A percentile compares a stretch with the other conserved stretches of the same genome.
Evolutionary conservation across 2,329 filamentous ascomycete species (phyloP).

Genomic region (Boeremia exigua): DNA sequence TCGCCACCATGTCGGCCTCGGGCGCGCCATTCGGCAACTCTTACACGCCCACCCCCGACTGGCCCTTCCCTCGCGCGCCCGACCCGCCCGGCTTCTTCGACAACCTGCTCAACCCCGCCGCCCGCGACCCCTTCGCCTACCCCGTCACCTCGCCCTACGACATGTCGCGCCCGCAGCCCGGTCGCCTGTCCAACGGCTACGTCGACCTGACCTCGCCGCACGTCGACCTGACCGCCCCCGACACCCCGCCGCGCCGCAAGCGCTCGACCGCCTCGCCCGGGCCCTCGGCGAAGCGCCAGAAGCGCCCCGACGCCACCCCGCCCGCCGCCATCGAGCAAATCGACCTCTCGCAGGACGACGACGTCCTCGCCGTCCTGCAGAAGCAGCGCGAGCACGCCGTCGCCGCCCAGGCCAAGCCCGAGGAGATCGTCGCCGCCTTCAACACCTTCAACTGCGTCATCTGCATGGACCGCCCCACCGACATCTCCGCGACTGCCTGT

Average conservation of each 20-base stretch:
- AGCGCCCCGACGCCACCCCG: slow-evolving; percentile 26
- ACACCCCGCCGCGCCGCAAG: slow-evolving; percentile 31
- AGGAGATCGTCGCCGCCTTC: slow-evolving; percentile 50
- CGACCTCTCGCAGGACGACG: slow-evolving; percentile 55
- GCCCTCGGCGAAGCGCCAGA: slow-evolving; percentile 42
- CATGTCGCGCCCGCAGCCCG: slow-evolving; percentile 26
- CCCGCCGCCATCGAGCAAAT: slow-evolving; percentile 53
- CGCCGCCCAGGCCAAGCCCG: slow-evolving; percentile 50
- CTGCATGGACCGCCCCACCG: slow-evolving; percentile 66
- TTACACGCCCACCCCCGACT: background rate
- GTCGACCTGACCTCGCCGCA: slow-evolving; percentile 42
- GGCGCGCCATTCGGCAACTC: slow-evolving; percentile 1
- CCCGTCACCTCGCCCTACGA: slow-evolving; percentile 20
- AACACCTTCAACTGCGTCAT: slow-evolving; percentile 65
- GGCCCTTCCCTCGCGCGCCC: background rate
- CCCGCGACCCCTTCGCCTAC: slow-evolving; percentile 7
- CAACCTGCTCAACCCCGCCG: slow-evolving; percentile 15
- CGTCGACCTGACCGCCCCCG: slow-evolving; percentile 19
- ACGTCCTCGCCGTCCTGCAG: slow-evolving; percentile 54
- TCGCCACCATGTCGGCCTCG: slow-evolving; percentile 17
- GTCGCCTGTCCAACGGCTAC: slow-evolving; percentile 43
- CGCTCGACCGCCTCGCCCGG: slow-evolving; percentile 32
- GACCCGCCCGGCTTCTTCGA: slow-evolving; percentile 7
- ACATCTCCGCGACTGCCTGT: slow-evolving; percentile 66
- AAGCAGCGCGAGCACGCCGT: slow-evolving; percentile 62